Evolutionary conservation across 1,139 yeast genomes (phyloP), one percentile per base, ranked within the genome.

Genomic region (Hansenula sp.): DNA sequence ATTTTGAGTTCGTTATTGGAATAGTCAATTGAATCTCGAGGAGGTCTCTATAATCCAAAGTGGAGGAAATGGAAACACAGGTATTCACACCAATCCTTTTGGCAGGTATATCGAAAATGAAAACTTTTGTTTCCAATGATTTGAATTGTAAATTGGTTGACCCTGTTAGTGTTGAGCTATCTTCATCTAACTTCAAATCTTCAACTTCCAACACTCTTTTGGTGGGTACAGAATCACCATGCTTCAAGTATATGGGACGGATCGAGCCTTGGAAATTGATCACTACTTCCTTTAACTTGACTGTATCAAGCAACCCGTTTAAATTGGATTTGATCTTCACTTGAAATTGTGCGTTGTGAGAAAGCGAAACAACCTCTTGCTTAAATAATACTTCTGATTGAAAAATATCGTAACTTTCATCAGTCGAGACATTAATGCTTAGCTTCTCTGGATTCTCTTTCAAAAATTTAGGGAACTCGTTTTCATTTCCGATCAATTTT

Each of bases 341-440:
- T 44, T 69, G 73, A n/a, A 68, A 45, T 2, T 50, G 39, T 10
- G 59, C 48, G 0, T 50, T 41, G 8, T 58, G 47, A 3, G 63
- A 53, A 28, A 60, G 39, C 8, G 62, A 51, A 21, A 66, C 57
- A 10, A 48, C 37, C 0, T 34, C 13, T 3, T 43, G 32, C 33
- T 47, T 48, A 41, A 61, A 59, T 2, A 60, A 33, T 3, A 57
- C 49, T 13, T 47, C 49, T 5, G 54, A 43, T 18, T 53, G 50
- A 33, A 60, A 52, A 4, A 59, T 33, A 19, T 55, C 55, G 33
- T 57, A 53, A 9, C 43, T 50, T n/a, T 59, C 54, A 30, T 50
- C 58, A 30, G 56, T 44, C 10, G 55, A 44, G 1, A 59, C 47
- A 42, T 58, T 57, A 3, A 60, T 50, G 0, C 42, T 34, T 3